Conservation (phyloP, 179 eudicot genomes). For the Spergularia azorica region DNA sequence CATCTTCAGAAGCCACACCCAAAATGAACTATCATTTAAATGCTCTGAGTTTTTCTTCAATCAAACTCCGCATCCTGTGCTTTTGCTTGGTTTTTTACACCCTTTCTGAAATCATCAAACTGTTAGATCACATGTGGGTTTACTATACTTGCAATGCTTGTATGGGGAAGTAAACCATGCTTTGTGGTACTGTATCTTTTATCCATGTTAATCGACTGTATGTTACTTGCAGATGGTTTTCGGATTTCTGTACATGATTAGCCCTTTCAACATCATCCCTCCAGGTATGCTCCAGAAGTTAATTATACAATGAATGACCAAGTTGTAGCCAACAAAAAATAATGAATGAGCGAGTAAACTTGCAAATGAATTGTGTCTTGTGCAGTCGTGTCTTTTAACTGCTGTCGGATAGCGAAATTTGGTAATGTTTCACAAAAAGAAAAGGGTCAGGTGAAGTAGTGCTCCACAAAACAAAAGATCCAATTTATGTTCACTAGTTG, state of each 20-base stretch:
- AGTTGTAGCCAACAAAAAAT: too few relatives aligned
- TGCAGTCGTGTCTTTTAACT: neutral
- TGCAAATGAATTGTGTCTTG: neutral
- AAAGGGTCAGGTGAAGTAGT: too few relatives aligned
- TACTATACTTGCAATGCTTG: neutral
- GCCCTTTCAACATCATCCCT: constrained; percentile 40
- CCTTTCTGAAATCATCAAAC: too few relatives aligned
- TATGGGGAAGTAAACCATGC: neutral
- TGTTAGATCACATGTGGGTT: neutral
- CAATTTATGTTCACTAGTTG: too few relatives aligned
- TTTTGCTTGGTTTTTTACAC: too few relatives aligned
- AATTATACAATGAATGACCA: too few relatives aligned
- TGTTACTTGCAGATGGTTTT: constrained; percentile 38
- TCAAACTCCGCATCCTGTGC: too few relatives aligned
- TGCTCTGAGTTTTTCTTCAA: too few relatives aligned
- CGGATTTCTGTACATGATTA: constrained; percentile 34
- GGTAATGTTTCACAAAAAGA: neutral
- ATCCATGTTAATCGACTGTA: neutral
- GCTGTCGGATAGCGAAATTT: neutral
- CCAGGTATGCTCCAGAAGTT: constrained; percentile 25
- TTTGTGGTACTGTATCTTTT: neutral
- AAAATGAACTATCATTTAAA: too few relatives aligned
- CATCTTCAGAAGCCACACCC: too few relatives aligned
- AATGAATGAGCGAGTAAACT: neutral
- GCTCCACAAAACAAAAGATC: too few relatives aligned